Evolutionary conservation across 1,284 basidiomycete species (phyloP).

Genomic region (Sporisorium graminicola): DNA sequence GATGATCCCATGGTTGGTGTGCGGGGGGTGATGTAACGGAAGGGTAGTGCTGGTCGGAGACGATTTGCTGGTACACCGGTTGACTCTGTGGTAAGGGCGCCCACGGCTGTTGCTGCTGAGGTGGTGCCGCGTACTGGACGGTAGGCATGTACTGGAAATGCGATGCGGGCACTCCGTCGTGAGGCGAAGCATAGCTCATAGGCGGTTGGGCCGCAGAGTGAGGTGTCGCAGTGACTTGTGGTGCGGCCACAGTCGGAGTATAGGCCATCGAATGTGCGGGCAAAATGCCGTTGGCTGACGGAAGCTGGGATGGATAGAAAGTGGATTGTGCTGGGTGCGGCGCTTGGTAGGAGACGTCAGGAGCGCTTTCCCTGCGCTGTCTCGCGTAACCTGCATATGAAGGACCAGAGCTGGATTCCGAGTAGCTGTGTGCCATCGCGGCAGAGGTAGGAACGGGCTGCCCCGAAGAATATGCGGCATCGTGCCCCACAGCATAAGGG

Average conservation of each 20-base stretch:
- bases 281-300: not conserved
- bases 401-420: slow-evolving; percentile 15
- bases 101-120: slow-evolving; percentile 33
- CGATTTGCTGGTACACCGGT: slow-evolving; percentile 14
- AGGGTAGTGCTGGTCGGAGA: slow-evolving; percentile 4
- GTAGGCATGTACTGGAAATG: slow-evolving; percentile 19
- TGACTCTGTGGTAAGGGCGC: slow-evolving; percentile 16
- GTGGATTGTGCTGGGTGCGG: slow-evolving; percentile 12
- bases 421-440: slow-evolving; percentile 32
- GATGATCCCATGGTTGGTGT: slow-evolving; percentile 25
- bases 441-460: slow-evolving; percentile 19
- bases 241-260: not conserved
- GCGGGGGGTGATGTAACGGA: slow-evolving; percentile 5
- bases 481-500: slow-evolving; percentile 5
- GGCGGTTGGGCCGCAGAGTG: slow-evolving; percentile 17
- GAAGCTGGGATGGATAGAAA: slow-evolving; percentile 18
- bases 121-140: slow-evolving; percentile 8
- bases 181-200: slow-evolving; percentile 6
- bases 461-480: slow-evolving; percentile 10
- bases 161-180: slow-evolving; percentile 21
- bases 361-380: slow-evolving; percentile 37
- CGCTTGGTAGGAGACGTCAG: slow-evolving; percentile 11
- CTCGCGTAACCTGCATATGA: slow-evolving; percentile 14
- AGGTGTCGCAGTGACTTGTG: not conserved
- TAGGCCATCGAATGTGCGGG: slow-evolving; percentile 13